phyloP scores from a whole-genome alignment of 257 asterid species.

The Nicotiana paniculata region DNA sequence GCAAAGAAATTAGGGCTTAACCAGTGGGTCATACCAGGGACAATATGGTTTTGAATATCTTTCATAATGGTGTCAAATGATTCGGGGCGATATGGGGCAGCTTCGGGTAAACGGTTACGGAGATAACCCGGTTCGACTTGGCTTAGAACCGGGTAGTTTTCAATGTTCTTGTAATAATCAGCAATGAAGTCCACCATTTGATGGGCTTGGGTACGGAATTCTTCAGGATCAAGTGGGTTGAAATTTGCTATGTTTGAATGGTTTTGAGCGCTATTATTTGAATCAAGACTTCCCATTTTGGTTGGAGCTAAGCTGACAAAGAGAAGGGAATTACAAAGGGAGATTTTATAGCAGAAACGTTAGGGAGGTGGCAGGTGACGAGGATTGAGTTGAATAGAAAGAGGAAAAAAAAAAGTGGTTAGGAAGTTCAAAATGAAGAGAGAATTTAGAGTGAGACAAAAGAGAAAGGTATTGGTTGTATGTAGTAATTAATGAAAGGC shows the following conservation, averaged over 20 bases:
- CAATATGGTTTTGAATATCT: constrained; percentile 16
- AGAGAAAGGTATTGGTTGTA: constrained; percentile 6
- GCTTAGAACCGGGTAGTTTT: constrained; percentile 21
- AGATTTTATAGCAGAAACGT: background rate
- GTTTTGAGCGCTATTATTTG: background rate
- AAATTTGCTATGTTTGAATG: background rate
- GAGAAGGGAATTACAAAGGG: background rate
- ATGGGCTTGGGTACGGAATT: constrained; percentile 23
- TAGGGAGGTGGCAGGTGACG: background rate
- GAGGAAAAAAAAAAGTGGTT: background rate
- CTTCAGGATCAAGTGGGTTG: constrained; percentile 28
- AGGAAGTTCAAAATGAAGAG: background rate
- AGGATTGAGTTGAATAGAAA: background rate
- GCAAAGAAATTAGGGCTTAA: constrained; percentile 33
- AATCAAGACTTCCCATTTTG: constrained; percentile 27
- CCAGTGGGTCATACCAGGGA: constrained; percentile 35
- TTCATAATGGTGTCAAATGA: constrained; percentile 14
- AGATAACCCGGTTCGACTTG: constrained; percentile 32
- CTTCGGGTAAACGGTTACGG: constrained; percentile 14
- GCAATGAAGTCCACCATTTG: constrained; percentile 25
- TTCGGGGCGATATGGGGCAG: constrained; percentile 24
- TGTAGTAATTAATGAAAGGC: background rate
- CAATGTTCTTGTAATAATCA: constrained; percentile 25
- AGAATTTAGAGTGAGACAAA: background rate
- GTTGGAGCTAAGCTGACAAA: too few relatives aligned